Base-by-base conservation (phyloP, 1,139 yeast species). In the Nakaseomyces nivariensis region DNA sequence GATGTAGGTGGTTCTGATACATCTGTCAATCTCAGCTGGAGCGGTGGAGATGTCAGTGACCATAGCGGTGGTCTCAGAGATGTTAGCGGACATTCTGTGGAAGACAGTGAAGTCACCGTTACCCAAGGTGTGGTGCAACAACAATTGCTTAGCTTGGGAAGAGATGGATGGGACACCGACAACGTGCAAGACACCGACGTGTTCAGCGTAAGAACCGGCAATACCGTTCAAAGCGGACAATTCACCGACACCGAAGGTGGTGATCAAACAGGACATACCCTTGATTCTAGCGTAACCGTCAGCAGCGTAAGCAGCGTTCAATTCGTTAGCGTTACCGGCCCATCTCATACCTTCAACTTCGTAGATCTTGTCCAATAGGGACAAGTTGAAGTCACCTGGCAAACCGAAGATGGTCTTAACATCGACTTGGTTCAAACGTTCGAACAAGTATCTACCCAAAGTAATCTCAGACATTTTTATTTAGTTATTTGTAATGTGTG, bases 201-300 rank as follows among this genome's bases (percentile, higher is more conserved):
- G 81, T 67, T 87, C 96, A 45, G 92, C 84, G 68, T 76, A 84
- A 6, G 95, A 80, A 54, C 95, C 95, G 46, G 90, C 79, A 54
- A 85, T 74, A 48, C 95, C 96, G 68, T 87, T 88, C 56, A 87
- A 67, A 11, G 95, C 95, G 50, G 87, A 80, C 53, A 87, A 75
- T 68, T 87, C 96, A 52, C 96, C 96, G 47, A 88, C 96, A 50
- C 95, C 96, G 67, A 74, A 85, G 17, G 88, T 82, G 55, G 88
- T 82, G 55, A 81, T 72, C 51, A 81, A 57, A 55, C 80, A 77
- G 48, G 78, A 76, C 63, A 80, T 69, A n/a, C 82, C 78, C 65
- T 79, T 80, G 55, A 81, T 72, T 63, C 86, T 71, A 47, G 85
- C 77, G 69, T 82, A 82, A 48, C 86, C 88, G 65, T 82, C 88